Percentiles rank a stretch among this genome's conserved stretches.
These are phyloP conservation scores for Tuber microsphaerosporum DNA, from an alignment of 495 filamentous ascomycete species.

Conservation along the genomic window DNA sequence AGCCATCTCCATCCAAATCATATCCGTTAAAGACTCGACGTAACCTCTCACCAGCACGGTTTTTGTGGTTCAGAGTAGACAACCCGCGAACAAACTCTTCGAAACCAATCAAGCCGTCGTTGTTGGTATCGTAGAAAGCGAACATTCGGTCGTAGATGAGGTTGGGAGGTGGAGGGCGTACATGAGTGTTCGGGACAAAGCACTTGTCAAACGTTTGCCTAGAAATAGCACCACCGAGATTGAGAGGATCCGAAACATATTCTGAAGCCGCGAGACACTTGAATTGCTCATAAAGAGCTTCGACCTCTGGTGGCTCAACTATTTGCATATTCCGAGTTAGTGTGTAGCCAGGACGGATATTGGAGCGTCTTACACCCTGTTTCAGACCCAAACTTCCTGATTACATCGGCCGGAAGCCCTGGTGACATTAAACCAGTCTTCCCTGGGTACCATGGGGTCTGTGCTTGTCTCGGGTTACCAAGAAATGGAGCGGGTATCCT, in stretches of 20 bases:
- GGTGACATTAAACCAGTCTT: slow-evolving; percentile 62
- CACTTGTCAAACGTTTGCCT: slow-evolving; percentile 83
- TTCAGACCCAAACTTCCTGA: slow-evolving; percentile 59
- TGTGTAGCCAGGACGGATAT: not conserved
- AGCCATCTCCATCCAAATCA: slow-evolving; percentile 86
- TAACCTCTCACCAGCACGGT: slow-evolving; percentile 54
- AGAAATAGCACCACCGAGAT: slow-evolving; percentile 75
- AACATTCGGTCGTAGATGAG: slow-evolving; percentile 94
- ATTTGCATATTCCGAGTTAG: slow-evolving; percentile 8
- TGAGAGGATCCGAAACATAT: slow-evolving; percentile 74
- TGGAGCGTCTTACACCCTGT: slow-evolving; percentile 50
- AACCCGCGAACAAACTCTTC: slow-evolving; percentile 80
- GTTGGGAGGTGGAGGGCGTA: slow-evolving; percentile 68
- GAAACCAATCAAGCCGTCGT: slow-evolving; percentile 85
- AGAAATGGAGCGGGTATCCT: slow-evolving; percentile 64
- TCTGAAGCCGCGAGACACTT: slow-evolving; percentile 79
- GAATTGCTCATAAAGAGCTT: slow-evolving; percentile 95
- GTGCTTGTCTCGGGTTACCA: slow-evolving; percentile 59
- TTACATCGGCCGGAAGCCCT: slow-evolving; percentile 57
- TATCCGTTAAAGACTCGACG: slow-evolving; percentile 77
- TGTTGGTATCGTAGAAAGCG: slow-evolving; percentile 86
- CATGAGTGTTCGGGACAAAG: slow-evolving; percentile 73
- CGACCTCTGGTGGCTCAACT: slow-evolving; percentile 71
- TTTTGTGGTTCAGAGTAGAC: slow-evolving; percentile 70
- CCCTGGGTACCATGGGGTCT: slow-evolving; percentile 84